Evolutionary conservation across 345 rosid species (phyloP), one percentile per base, ranked within the genome.

Genomic region (Camelina sativa): DNA sequence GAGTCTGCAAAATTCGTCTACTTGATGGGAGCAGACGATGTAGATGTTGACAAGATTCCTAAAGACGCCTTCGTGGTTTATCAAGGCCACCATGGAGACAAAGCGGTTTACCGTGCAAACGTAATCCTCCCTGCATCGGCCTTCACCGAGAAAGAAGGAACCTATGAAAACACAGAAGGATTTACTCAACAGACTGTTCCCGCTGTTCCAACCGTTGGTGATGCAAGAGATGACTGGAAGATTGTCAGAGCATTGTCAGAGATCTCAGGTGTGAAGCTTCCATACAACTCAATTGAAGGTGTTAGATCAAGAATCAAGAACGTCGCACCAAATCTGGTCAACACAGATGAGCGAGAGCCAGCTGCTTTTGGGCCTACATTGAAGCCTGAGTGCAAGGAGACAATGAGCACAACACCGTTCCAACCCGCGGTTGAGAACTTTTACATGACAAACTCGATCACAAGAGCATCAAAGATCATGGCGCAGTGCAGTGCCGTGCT

Each of bases 181-280:
- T 86, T 91, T 22, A 23, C 85, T 6, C 98, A 95, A 62, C 96
- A 86, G 85, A 95, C 99, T 22, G 56, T 92, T 51, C 99, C 99
- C 7, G 98, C 99, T 25, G 98, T 92, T 57, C 99, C 99, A 6
- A 89, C 99, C 0, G 99, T 91, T 25, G 99, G 99, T 53, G 99
- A 95, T 80, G 90, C 98, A 62, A 85, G 97, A 67, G 99, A 96
- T 41, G 99, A 92, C 79, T 96, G 99, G 99, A 96, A 91, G 84
- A 92, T 92, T 10, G 77, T 96, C 22, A 88, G 98, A 59, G 98
- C 98, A 30, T 84, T 96, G 19, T 91, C 98, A 4, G 98, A 96
- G 82, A 91, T 91, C 12, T 86, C 96, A 3, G 98, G 98, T 28
- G 76, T 81, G 38, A 72, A 58, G 44, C 81, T 96, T 79, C 98